Evolutionary conservation across 805 yeast species (phyloP).

Genomic region (Blastobotrys chiropterorum): DNA sequence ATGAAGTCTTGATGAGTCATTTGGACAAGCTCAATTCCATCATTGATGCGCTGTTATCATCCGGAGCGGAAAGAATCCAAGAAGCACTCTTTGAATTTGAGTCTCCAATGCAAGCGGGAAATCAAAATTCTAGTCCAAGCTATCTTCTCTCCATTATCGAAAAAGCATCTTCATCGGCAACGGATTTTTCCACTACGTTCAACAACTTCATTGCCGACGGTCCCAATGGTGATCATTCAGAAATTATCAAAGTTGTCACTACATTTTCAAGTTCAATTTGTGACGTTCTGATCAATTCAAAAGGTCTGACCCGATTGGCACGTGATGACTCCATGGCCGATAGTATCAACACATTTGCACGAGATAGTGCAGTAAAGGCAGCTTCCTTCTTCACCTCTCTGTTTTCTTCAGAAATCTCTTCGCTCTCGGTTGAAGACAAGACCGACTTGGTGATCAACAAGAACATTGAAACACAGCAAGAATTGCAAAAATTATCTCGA

Average conservation of each 20-base stretch:
- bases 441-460: constrained; percentile 72
- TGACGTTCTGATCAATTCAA: constrained; percentile 59
- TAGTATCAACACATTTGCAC: constrained; percentile 40
- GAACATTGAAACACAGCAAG: constrained; percentile 67
- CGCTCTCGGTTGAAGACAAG: constrained; percentile 53
- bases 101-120: constrained; percentile 79
- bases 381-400: constrained; percentile 57
- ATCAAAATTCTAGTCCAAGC: constrained; percentile 66
- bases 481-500: constrained; percentile 51
- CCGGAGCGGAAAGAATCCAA: constrained; percentile 68
- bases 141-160: constrained; percentile 64
- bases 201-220: constrained; percentile 75
- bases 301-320: constrained; percentile 58
- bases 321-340: constrained; percentile 49
- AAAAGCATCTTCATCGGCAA: constrained; percentile 60
- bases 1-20: constrained; percentile 43
- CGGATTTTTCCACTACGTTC: constrained; percentile 74
- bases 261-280: constrained; percentile 55
- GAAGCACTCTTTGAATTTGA: constrained; percentile 62
- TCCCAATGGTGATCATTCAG: constrained; percentile 50
- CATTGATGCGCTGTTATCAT: constrained; percentile 61
- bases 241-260: constrained; percentile 55
- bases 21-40: constrained; percentile 47
- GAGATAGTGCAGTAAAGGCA: constrained; percentile 53
- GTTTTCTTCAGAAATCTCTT: constrained; percentile 46